Evolutionary conservation across 176 grass and related monocot genomes (phyloP).

Genomic region (Musa itinerans): DNA sequence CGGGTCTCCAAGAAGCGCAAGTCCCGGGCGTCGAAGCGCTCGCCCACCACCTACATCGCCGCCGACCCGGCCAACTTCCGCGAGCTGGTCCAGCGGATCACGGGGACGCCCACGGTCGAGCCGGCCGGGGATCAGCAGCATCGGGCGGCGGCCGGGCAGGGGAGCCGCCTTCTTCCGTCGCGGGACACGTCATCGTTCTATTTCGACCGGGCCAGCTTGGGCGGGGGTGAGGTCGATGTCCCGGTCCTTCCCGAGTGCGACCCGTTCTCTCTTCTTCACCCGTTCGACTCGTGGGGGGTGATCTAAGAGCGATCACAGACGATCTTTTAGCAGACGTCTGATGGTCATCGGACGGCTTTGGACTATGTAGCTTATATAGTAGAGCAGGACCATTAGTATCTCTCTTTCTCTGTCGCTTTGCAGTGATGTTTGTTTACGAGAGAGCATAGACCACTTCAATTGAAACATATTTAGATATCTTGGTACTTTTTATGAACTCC

Average conservation of each 20-base stretch:
- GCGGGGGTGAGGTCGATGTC: not conserved
- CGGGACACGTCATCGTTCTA: constrained; percentile 28
- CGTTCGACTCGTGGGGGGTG: constrained; percentile 68
- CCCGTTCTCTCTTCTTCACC: constrained; percentile 40
- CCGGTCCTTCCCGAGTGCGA: constrained; percentile 15
- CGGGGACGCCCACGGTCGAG: constrained; percentile 24
- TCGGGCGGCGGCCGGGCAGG: not conserved
- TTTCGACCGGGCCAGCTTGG: not conserved
- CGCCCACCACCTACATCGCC: constrained; percentile 86
- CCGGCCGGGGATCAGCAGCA: not conserved
- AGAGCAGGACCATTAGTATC: too few species aligned
- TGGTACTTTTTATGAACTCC: too few species aligned
- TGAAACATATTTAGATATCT: too few species aligned
- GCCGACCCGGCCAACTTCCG: constrained; percentile 71
- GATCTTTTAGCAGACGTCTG: constrained; percentile 14
- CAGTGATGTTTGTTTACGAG: too few species aligned
- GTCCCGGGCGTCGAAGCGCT: constrained; percentile 51
- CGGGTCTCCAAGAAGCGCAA: constrained; percentile 45
- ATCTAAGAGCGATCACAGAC: constrained; percentile 15
- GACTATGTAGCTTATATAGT: too few species aligned
- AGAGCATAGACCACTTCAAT: too few species aligned
- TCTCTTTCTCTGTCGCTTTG: too few species aligned
- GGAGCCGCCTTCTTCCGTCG: constrained; percentile 16
- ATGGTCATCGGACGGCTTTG: too few species aligned
- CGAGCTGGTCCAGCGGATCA: constrained; percentile 83